Conservation (phyloP, 2,329 filamentous ascomycete species). For the Neopestalotiopsis sp. region DNA sequence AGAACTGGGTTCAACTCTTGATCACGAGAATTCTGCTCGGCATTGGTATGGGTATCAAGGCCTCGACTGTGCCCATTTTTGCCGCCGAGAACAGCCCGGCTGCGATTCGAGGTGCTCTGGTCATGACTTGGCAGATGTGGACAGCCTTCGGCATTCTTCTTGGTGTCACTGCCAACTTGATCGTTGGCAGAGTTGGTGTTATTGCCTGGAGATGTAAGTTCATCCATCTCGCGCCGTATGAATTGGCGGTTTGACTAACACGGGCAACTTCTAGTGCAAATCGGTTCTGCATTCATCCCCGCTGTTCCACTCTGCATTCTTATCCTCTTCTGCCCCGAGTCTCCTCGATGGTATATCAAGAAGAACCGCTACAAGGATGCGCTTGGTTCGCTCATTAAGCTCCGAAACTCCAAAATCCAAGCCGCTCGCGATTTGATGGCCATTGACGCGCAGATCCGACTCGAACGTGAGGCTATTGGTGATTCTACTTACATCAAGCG, state of each 20-base stretch:
- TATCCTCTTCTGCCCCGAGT: constrained; percentile 46
- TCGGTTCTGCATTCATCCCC: constrained; percentile 31
- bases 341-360: constrained; percentile 54
- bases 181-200: constrained; percentile 60
- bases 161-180: constrained; percentile 63
- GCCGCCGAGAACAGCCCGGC: constrained; percentile 70
- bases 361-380: constrained; percentile 50
- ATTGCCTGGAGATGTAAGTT: constrained; percentile 31
- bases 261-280: constrained; percentile 22
- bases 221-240: neutral
- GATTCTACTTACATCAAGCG: constrained; percentile 18
- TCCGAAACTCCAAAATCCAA: constrained; percentile 56
- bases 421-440: constrained; percentile 59
- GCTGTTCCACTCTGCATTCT: constrained; percentile 26
- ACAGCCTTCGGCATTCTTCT: constrained; percentile 57
- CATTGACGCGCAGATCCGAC: constrained; percentile 40
- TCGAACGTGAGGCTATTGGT: constrained; percentile 19
- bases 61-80: constrained; percentile 62
- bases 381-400: constrained; percentile 46
- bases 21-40: constrained; percentile 71
- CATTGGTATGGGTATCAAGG: constrained; percentile 71
- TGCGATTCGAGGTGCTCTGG: constrained; percentile 66
- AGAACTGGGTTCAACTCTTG: constrained; percentile 66
- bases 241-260: constrained; percentile 12
- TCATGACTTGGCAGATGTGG: constrained; percentile 72